phyloP scores from a whole-genome alignment of 257 asterid genomes.

The Solanum paucissectum region DNA sequence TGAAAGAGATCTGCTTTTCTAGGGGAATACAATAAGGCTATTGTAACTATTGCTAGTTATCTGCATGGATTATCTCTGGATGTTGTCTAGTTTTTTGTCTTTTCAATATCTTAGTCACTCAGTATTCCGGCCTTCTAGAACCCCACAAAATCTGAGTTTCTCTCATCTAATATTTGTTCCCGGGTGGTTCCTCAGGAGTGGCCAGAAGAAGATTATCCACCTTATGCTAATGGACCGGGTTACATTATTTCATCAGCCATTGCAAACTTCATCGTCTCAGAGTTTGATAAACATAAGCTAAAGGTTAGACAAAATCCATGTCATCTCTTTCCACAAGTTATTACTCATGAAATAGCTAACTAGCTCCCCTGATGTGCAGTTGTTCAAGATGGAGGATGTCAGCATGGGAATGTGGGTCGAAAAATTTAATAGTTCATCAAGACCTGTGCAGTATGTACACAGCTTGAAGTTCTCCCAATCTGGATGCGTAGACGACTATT shows the following conservation, averaged over 20 bases:
- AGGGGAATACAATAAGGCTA: not conserved
- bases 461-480: constrained; percentile 18
- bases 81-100: not conserved
- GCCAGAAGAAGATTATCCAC: constrained; percentile 96
- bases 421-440: constrained; percentile 14
- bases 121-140: not conserved
- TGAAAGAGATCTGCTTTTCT: not conserved
- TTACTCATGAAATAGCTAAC: not conserved
- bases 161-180: not conserved
- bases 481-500: constrained; percentile 18
- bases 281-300: constrained; percentile 41
- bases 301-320: constrained; percentile 35
- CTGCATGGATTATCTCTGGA: not conserved
- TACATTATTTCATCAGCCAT: constrained; percentile 72
- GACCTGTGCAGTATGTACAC: constrained; percentile 14
- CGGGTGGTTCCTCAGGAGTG: constrained; percentile 54
- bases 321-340: not conserved
- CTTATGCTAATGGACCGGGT: constrained; percentile 97
- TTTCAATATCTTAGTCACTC: not conserved
- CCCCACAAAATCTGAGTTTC: not conserved
- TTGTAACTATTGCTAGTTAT: not conserved
- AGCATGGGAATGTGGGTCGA: constrained; percentile 28
- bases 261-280: constrained; percentile 58
- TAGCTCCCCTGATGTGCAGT: not conserved
- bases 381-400: constrained; percentile 26